Base-by-base conservation (phyloP, 2,329 filamentous ascomycete genomes). In the Dothideomycetes sp. region DNA sequence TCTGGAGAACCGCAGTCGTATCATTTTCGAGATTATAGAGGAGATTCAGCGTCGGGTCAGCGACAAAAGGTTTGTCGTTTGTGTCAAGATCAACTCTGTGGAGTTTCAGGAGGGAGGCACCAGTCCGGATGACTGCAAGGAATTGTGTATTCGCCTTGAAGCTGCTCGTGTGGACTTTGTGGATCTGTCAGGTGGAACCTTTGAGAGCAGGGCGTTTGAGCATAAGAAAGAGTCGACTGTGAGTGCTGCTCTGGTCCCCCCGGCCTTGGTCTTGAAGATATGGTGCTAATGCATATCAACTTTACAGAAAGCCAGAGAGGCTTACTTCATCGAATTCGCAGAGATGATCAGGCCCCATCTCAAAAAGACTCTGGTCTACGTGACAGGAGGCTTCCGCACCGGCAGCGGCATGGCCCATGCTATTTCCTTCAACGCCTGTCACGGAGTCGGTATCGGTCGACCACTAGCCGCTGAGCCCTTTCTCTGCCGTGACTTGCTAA, bases 11-110 rank as follows among this genome's bases (percentile, higher is more conserved):
- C 47, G 64, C 1, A 58, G 50, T 1, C 45, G 61, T 1, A 42
- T 66, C 3, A 45, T 65, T 1, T 42, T 64, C 11, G 64, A 66
- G n/a, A 60, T 65, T 36, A 56, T 64, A n/a, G n/a, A n/a, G n/a
- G n/a, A n/a, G n/a, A n/a, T n/a, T n/a, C n/a, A n/a, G n/a, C n/a
- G n/a, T 29, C 46, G 40, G n/a, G 50, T 49, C 16, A 41, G 41
- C 12, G 48, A 53, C 29, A 44, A 46, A 8, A 40, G 19, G 9
- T 56, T 55, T 45, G 51, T 55, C 34, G 43, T 56, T 11, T 50
- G 52, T 33, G 47, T 55, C 9, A 56, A 56, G 36, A 35, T 56
- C 40, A 55, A 56, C 38, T 49, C 45, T 17, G 52, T 55, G 10
- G 53, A 56, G 34, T 54, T 55, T 37, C 52, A 55, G 33, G 47